Percentiles rank a stretch among this genome's conserved stretches.
Evolutionary conservation across 192 early-diverging fungal genomes (phyloP).

Genomic region (Podochytrium sp.): DNA sequence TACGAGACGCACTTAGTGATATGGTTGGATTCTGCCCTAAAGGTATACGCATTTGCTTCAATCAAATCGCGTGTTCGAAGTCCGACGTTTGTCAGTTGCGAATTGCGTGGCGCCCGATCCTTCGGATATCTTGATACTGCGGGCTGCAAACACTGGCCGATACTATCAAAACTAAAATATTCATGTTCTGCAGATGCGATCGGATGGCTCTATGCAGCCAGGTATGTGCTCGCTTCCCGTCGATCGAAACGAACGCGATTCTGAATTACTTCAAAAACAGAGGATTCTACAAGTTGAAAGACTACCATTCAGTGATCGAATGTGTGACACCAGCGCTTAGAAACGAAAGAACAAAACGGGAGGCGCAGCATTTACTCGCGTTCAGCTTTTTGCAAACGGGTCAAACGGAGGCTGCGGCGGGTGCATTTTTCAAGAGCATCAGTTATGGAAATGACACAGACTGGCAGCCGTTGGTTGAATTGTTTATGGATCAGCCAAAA

Average conservation of each 20-base stretch:
- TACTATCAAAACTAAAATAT: no score
- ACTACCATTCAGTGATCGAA: constrained; percentile 68
- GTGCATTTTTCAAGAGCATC: constrained; percentile 65
- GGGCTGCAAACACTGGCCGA: no score
- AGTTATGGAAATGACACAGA: constrained; percentile 67
- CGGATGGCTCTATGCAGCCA: constrained; percentile 66
- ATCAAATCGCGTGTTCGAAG: no score
- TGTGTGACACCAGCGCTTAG: constrained; percentile 63
- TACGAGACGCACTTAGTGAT: constrained; percentile 53
- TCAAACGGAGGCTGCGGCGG: constrained; percentile 61
- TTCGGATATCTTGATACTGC: no score
- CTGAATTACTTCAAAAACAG: constrained; percentile 4
- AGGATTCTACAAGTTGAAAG: constrained; percentile 65
- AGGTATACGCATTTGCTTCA: constrained; percentile 42
- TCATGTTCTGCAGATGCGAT: constrained; percentile 50
- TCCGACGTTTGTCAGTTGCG: no score
- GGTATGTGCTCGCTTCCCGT: constrained; percentile 6
- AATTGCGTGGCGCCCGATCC: no score
- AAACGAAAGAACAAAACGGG: constrained; percentile 63
- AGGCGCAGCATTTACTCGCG: constrained; percentile 64
- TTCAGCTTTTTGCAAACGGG: constrained; percentile 62
- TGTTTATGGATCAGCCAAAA: constrained; percentile 59
- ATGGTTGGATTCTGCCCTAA: constrained; percentile 66
- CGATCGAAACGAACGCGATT: neutral
- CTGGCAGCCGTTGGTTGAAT: constrained; percentile 64